Base-by-base conservation (phyloP, 139 green algal species). In the Chlamydomonas incerta region DNA sequence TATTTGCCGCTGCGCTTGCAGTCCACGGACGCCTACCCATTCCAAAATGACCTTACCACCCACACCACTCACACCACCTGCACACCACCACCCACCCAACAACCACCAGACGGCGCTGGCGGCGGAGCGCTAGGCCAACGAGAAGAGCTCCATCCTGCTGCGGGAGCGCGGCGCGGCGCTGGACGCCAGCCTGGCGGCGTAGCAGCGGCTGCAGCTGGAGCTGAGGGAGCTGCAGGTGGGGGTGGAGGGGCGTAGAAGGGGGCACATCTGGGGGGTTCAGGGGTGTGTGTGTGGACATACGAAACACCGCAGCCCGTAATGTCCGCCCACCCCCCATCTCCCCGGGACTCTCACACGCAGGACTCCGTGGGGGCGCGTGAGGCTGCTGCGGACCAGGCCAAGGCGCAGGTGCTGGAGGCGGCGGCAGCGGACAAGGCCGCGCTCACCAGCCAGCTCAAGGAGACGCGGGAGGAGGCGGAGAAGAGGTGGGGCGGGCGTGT, bases 171-270 rank as follows among this genome's bases (percentile, higher is more conserved):
- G 23, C 46, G 63, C 77, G 41, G 63, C 41, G 41, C 77, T 74
- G 63, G 77, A 83, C 13, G 63, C 46, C 41, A 41, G 63, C 14
- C 8, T 74, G 46, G 77, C 77, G 29, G 41, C 77, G 6, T 63
- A 83, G 77, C 77, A 83, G 77, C 77, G 77, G 41, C 77, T 83
- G 60, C 77, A 83, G 65, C 34, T 83, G 63, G 77, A 83, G 63
- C 77, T 83, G 28, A 8, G 41, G 37, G 77, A 83, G 77, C 62
- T 83, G 77, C 77, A 83, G 75, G 75, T 83, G 28, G 28, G 70
- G n/a, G 62, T 1, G 28, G 62, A 2, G 34, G 62, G 18, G 41
- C 41, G n/a, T 50, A 50, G 41, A 13, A 50, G n/a, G n/a, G n/a
- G n/a, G n/a, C n/a, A n/a, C n/a, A n/a, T n/a, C n/a, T n/a, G n/a